Percentiles rank a stretch among this genome's conserved stretches.
Evolutionary conservation across 495 filamentous ascomycete genomes (phyloP).

Genomic region (Ramalina peruviana): DNA sequence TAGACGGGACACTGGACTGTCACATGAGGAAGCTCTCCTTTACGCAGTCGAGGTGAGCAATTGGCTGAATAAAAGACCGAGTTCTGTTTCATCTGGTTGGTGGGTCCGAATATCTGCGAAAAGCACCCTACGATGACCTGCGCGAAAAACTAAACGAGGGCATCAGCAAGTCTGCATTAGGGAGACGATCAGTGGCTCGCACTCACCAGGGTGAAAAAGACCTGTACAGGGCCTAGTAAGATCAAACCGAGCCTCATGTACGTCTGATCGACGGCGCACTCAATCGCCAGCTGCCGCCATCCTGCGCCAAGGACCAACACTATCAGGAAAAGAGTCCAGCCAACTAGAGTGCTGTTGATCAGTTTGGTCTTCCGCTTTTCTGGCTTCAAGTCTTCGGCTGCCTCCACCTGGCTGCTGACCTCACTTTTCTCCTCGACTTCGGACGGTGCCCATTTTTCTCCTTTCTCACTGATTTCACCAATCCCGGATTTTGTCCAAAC

Average conservation of each 20-base stretch:
- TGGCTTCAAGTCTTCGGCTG: slow-evolving; percentile 40
- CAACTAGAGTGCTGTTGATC: slow-evolving; percentile 51
- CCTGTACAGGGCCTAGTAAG: slow-evolving; percentile 49
- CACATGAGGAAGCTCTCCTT: slow-evolving; percentile 43
- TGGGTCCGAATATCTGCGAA: slow-evolving; percentile 60
- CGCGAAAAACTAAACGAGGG: slow-evolving; percentile 41
- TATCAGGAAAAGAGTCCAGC: slow-evolving; percentile 47
- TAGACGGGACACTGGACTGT: slow-evolving; percentile 63
- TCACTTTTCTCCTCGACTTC: slow-evolving; percentile 33
- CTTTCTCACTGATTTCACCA: slow-evolving; percentile 27
- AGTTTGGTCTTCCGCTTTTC: slow-evolving; percentile 52
- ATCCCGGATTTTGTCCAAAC: slow-evolving; percentile 43
- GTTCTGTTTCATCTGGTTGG: slow-evolving; percentile 56
- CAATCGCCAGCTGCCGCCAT: slow-evolving; percentile 50
- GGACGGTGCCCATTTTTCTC: slow-evolving; percentile 23
- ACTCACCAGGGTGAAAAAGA: slow-evolving; percentile 58
- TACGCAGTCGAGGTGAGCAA: slow-evolving; percentile 42
- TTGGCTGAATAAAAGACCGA: slow-evolving; percentile 66
- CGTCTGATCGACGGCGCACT: slow-evolving; percentile 47
- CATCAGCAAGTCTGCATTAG: slow-evolving; percentile 1
- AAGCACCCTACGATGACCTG: slow-evolving; percentile 63
- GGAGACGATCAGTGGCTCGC: background rate
- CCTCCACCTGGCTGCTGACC: slow-evolving; percentile 25
- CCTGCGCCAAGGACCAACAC: slow-evolving; percentile 51
- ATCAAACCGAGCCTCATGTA: slow-evolving; percentile 49